These are phyloP conservation scores for Tulasnella sp. DNA, from an alignment of 768 basidiomycete species.

Conservation along the genomic window DNA sequence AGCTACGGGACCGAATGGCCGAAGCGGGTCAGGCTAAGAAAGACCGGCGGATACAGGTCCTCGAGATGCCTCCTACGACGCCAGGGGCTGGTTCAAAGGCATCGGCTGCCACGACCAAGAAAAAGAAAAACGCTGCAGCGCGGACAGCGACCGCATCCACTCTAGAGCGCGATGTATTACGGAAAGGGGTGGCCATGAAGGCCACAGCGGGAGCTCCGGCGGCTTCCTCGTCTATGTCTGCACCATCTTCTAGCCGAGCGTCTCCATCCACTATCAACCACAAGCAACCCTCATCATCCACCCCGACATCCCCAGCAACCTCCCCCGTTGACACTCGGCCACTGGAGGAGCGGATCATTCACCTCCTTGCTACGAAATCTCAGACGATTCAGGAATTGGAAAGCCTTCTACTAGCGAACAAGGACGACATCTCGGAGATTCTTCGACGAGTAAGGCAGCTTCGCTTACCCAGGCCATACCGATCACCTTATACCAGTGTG, in stretches of 20 bases:
- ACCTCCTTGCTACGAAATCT: constrained; percentile 29
- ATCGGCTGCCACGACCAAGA: constrained; percentile 21
- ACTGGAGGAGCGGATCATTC: constrained; percentile 24
- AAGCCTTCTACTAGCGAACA: constrained; percentile 19
- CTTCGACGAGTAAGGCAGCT: constrained; percentile 24
- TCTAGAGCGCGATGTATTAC: constrained; percentile 28
- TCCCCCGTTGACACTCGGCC: constrained; percentile 26
- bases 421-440: constrained; percentile 27
- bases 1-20: constrained; percentile 23
- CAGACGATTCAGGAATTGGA: constrained; percentile 24
- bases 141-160: constrained; percentile 21
- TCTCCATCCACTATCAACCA: constrained; percentile 19
- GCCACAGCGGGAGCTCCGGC: constrained; percentile 21
- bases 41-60: constrained; percentile 22
- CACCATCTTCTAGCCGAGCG: neutral
- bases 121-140: constrained; percentile 25
- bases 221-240: constrained; percentile 5
- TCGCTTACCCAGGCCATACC: constrained; percentile 2
- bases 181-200: constrained; percentile 28
- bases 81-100: constrained; percentile 10
- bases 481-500: constrained; percentile 2
- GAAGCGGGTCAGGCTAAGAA: constrained; percentile 24
- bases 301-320: constrained; percentile 9
- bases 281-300: constrained; percentile 20
- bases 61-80: constrained; percentile 6